Base-by-base conservation (phyloP, 352 stramenopile genomes). In the Phytophthora aleatoria region DNA sequence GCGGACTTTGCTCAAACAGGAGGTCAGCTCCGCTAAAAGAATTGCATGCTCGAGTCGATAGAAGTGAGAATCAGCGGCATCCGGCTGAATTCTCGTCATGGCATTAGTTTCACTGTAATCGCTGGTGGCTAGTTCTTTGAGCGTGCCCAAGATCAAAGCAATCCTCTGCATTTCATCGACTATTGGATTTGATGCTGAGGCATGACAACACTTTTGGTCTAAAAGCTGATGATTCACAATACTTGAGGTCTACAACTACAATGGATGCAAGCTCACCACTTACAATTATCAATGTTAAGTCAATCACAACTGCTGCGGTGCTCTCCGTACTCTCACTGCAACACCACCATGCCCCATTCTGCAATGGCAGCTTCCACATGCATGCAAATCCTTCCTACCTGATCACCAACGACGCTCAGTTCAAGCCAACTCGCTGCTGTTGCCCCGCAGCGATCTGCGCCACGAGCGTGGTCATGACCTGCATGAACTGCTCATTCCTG, bases 401-500 rank as follows among this genome's bases (percentile, higher is more conserved):
- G 24, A 49, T 41, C 41, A 49, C 8, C 47, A 41, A 15, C 10
- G 12, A n/a, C n/a, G 15, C 42, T 73, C 43, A 73, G 36, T 66
- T 73, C 50, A 76, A 41, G 8, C 58, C 59, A 8, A 30, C 44
- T 42, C 64, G 58, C 38, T 73, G 68, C 50, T 71, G 61, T 60
- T 64, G 69, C 6, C 56, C 49, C 28, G 64, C 64, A 35, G 65
- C 65, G 50, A 77, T 61, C 50, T 77, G 67, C 2, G 61, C 61
- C 27, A 72, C 49, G 3, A 77, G 54, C 13, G 61, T 72, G 13
- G 57, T 72, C 65, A 77, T 72, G 13, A 74, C 53, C 53, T 77
- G 69, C 56, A 77, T 66, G 44, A 74, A 74, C 41, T 74, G 55
- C 20, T 77, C 69, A 55, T 69, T 70, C 9, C 61, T 64, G 49